Percentiles rank a stretch among this genome's conserved stretches.
These are phyloP conservation scores for Stemphylium beticola DNA, from an alignment of 2,329 filamentous ascomycete species.

Conservation along the genomic window DNA sequence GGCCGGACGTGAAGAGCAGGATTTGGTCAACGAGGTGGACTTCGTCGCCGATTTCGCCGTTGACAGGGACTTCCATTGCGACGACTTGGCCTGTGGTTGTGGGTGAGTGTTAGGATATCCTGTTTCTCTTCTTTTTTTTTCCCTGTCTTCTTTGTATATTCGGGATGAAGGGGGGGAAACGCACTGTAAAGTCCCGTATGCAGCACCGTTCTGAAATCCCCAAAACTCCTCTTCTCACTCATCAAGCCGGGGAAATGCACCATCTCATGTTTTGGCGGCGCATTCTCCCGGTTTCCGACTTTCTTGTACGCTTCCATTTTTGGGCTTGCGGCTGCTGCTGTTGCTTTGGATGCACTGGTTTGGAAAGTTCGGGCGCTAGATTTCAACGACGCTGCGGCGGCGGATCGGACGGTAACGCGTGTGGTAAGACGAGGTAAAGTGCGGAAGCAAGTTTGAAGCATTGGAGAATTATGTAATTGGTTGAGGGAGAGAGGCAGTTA, in stretches of 20 bases:
- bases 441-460: conserved; percentile 33
- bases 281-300: conserved; percentile 33
- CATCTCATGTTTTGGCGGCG: conserved; percentile 57
- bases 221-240: conserved; percentile 61
- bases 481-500: not conserved
- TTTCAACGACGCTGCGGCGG: not conserved
- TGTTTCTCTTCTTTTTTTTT: too few species aligned
- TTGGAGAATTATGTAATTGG: conserved; percentile 9
- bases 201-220: conserved; percentile 66
- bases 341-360: not conserved
- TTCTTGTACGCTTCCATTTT: conserved; percentile 35
- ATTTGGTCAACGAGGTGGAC: conserved; percentile 69
- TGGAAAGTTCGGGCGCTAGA: not conserved
- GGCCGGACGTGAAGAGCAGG: conserved; percentile 67
- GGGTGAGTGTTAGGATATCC: not conserved
- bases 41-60: conserved; percentile 71
- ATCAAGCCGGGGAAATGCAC: conserved; percentile 66
- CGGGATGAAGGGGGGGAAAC: not conserved
- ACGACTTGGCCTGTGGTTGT: conserved; percentile 58
- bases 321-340: not conserved
- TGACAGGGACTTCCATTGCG: conserved; percentile 68
- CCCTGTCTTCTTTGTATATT: too few species aligned
- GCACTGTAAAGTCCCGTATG: conserved; percentile 64
- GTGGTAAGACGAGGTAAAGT: conserved; percentile 6
- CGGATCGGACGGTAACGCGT: conserved; percentile 2